Base-by-base conservation (phyloP, 192 early-diverging fungal genomes). In the Dissophora globulifera region DNA sequence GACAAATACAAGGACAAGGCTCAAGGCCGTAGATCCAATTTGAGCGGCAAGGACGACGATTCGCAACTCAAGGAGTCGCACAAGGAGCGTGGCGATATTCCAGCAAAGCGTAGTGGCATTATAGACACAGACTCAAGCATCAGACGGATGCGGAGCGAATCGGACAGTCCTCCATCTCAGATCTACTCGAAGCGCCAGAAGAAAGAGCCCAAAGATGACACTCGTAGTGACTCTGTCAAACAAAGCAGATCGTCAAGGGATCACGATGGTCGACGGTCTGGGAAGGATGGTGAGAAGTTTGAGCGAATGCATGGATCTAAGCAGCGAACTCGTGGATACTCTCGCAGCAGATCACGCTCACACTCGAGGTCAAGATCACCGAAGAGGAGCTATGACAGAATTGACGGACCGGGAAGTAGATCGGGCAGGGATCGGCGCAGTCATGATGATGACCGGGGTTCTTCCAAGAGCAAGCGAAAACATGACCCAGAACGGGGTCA, bases 321-420 rank as follows among this genome's bases (percentile, higher is more conserved):
- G 31, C 48, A 27, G 3, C 47, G 47, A 2, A 7, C 48, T 1
- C 47, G 33, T 41, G 47, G 17, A 13, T 25, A 38, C 23, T 62
- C 59, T 1, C 40, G 31, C 9, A 60, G 31, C 23, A 26, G 58
- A 15, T 60, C 58, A 15, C 48, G 25, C 13, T 62, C 60, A 17
- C 62, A 30, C 9, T 50, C 47, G 4, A 22, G 47, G 22, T 60
- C 58, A 11, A 5, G 47, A 27, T 62, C 59, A 8, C 57, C 25
- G 4, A 59, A 27, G 43, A 46, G 30, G 16, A 46, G 57, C 20
- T 27, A 42, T 9, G 57, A 59, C 22, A 19, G 43, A 13, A 20
- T 13, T 8, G 57, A 59, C 12, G 43, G 35, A 1, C 38, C 16
- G 1, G 41, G 19, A 8, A 12, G 11, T 41, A 57, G 32, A 17